Percentiles rank a stretch among this genome's conserved stretches.
These are phyloP conservation scores for Aristolochia contorta DNA, from an alignment of 164 flowering plant genomes.

Conservation along the genomic window DNA sequence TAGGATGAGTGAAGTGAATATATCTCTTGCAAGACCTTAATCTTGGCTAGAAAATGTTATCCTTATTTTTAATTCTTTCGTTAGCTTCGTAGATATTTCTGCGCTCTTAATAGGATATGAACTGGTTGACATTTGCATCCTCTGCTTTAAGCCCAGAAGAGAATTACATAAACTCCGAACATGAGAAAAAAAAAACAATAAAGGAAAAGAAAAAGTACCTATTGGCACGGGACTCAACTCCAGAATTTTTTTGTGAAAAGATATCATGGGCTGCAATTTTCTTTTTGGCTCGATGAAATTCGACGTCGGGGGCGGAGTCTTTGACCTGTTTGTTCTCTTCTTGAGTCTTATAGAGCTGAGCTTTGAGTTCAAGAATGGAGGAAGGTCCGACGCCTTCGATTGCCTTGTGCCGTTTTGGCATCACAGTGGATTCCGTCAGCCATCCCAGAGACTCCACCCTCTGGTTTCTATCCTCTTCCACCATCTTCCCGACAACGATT, in stretches of 20 bases:
- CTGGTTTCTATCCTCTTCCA: slow-evolving; percentile 36
- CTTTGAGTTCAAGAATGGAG: slow-evolving; percentile 82
- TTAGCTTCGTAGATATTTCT: no score
- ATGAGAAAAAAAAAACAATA: not conserved
- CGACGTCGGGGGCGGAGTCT: slow-evolving; percentile 33
- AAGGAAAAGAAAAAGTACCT: slow-evolving; percentile 30
- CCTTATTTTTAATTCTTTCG: no score
- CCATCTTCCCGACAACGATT: slow-evolving; percentile 4
- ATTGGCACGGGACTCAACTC: slow-evolving; percentile 75
- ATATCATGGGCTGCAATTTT: slow-evolving; percentile 37
- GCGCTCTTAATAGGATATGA: no score
- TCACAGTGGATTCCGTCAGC: slow-evolving; percentile 86
- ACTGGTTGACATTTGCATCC: no score
- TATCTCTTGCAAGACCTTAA: no score
- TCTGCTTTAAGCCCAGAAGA: no score
- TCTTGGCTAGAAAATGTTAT: no score
- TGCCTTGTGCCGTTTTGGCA: slow-evolving; percentile 85
- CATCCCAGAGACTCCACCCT: slow-evolving; percentile 88
- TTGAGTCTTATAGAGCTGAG: slow-evolving; percentile 89
- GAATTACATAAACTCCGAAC: no score
- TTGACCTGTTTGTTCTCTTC: slow-evolving; percentile 56
- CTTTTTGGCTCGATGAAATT: slow-evolving; percentile 77
- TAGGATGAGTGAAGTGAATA: no score
- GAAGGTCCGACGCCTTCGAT: slow-evolving; percentile 89
- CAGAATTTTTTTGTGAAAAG: slow-evolving; percentile 66